These are phyloP conservation scores for Gaertneriomyces semiglobifer DNA, from an alignment of 192 early-diverging fungal genomes.

Conservation along the genomic window DNA sequence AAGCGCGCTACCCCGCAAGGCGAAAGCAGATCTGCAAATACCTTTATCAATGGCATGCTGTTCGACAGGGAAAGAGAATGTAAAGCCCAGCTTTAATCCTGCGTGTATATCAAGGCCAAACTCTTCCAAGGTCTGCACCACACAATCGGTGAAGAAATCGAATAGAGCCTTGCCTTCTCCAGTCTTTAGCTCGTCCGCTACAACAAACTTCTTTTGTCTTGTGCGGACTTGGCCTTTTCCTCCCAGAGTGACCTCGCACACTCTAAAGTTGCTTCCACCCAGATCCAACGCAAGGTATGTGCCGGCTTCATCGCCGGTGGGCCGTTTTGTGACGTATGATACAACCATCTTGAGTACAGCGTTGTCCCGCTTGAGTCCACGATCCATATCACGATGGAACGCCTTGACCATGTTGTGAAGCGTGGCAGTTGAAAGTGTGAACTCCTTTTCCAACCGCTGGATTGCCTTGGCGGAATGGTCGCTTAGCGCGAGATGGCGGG, in stretches of 20 bases:
- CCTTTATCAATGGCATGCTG: constrained; percentile 62
- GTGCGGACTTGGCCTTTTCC: constrained; percentile 69
- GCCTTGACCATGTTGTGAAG: constrained; percentile 29
- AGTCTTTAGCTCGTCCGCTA: constrained; percentile 74
- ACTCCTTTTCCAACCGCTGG: constrained; percentile 20
- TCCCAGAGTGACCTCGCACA: constrained; percentile 76
- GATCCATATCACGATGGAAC: constrained; percentile 29
- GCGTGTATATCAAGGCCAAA: constrained; percentile 7
- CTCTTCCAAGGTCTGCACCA: constrained; percentile 66
- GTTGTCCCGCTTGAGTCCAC: constrained; percentile 31
- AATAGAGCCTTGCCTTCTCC: constrained; percentile 69
- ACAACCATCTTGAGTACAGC: constrained; percentile 72
- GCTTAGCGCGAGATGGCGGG: neutral
- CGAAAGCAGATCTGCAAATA: neutral
- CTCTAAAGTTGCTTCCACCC: constrained; percentile 91
- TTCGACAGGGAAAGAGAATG: constrained; percentile 90
- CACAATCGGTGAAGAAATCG: constrained; percentile 88
- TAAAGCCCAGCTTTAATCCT: constrained; percentile 67
- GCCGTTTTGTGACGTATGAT: constrained; percentile 76
- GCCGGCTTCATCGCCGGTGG: constrained; percentile 81
- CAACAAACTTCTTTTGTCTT: constrained; percentile 69
- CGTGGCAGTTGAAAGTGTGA: constrained; percentile 20
- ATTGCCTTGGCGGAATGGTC: constrained; percentile 12
- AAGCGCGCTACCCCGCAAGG: too few species aligned
- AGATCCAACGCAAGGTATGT: constrained; percentile 87